These are phyloP conservation scores for Pichia phayaonensis DNA, from an alignment of 805 yeast genomes.

Conservation along the genomic window DNA sequence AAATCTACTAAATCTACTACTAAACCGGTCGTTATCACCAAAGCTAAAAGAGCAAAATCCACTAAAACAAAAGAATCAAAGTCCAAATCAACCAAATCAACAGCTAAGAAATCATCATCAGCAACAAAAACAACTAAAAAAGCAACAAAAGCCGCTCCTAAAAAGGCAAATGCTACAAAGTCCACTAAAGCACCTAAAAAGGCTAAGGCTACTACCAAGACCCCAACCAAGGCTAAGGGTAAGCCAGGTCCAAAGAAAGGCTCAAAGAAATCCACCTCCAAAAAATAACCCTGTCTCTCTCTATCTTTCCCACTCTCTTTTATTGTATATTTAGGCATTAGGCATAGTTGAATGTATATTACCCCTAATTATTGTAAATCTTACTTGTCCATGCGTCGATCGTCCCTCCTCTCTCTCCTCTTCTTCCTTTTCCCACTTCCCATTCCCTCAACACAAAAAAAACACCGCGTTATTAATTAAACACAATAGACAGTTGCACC, in stretches of 20 bases:
- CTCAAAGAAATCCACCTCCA: neutral
- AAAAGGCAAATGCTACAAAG: neutral
- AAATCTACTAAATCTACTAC: neutral
- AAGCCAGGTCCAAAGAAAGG: neutral
- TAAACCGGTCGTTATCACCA: neutral
- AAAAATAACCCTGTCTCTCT: neutral
- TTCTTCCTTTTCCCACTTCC: no score
- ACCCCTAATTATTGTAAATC: neutral
- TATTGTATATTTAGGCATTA: neutral
- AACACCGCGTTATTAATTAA: neutral
- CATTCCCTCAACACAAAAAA: no score
- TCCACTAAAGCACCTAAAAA: neutral
- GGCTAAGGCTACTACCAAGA: neutral
- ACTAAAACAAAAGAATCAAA: constrained; percentile 20
- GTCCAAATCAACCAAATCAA: constrained; percentile 1
- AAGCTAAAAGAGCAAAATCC: neutral
- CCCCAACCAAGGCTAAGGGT: neutral
- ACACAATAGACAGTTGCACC: no score
- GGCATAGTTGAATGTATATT: neutral
- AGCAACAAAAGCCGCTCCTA: neutral
- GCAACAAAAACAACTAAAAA: neutral
- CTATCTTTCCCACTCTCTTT: neutral
- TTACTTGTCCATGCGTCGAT: no score
- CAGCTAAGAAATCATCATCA: neutral
- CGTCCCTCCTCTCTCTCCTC: no score